These are phyloP conservation scores for Agrocybe pediades DNA, from an alignment of 768 basidiomycete genomes.

Conservation along the genomic window DNA sequence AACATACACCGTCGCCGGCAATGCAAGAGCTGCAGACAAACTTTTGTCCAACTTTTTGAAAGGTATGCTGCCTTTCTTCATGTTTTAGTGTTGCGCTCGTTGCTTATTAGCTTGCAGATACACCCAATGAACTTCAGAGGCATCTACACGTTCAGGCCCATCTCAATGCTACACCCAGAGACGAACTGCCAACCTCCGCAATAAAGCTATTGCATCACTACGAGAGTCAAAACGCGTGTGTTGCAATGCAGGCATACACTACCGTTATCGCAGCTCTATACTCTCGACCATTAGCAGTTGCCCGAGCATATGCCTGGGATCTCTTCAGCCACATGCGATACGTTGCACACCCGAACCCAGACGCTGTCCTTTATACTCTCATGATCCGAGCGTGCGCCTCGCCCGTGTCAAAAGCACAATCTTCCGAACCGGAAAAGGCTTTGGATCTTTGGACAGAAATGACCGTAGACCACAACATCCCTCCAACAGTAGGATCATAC, in stretches of 20 bases:
- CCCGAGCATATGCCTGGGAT: constrained; percentile 87
- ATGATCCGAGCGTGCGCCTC: constrained; percentile 90
- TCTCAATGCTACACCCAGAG: constrained; percentile 47
- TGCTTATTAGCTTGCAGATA: constrained; percentile 18
- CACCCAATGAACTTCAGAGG: constrained; percentile 57
- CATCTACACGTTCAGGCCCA: constrained; percentile 76
- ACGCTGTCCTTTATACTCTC: constrained; percentile 66
- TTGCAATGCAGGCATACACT: constrained; percentile 77
- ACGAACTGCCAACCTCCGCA: constrained; percentile 60
- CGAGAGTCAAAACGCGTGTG: constrained; percentile 61
- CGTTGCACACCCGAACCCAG: constrained; percentile 84
- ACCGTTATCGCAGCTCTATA: constrained; percentile 63
- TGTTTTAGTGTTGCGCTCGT: too few species aligned
- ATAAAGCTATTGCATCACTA: constrained; percentile 71
- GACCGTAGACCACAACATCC: constrained; percentile 67
- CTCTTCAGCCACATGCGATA: constrained; percentile 96
- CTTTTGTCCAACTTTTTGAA: constrained; percentile 42
- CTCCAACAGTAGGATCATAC: constrained; percentile 71
- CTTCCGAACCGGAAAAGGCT: constrained; percentile 87
- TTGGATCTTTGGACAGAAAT: constrained; percentile 94
- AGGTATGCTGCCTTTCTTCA: constrained; percentile 32
- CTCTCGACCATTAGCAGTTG: constrained; percentile 46
- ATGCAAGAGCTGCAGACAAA: constrained; percentile 46
- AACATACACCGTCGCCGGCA: constrained; percentile 47
- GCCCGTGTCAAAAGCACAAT: constrained; percentile 39